Evolutionary conservation across 129 eudicot genomes (phyloP).

Genomic region (Flaveria trinervia): DNA sequence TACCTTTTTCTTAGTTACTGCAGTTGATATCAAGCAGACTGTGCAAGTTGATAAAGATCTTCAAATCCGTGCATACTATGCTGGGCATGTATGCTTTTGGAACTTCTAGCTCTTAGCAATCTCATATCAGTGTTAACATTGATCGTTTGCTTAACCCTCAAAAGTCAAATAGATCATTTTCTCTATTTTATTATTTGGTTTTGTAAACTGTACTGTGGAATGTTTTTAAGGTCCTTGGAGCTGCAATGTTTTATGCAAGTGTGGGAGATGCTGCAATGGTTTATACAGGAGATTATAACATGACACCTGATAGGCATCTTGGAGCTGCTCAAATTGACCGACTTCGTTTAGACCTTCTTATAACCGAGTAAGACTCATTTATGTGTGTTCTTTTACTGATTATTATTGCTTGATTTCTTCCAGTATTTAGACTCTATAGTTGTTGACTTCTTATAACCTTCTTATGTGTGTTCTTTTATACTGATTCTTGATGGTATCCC

Average conservation of each 20-base stretch:
- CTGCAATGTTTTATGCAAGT: constrained; percentile 95
- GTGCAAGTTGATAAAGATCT: constrained; percentile 88
- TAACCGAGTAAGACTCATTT: constrained; percentile 66
- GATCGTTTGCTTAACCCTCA: neutral
- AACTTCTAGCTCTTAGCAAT: constrained; percentile 20
- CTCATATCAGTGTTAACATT: neutral
- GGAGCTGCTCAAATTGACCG: constrained; percentile 96
- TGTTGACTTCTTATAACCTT: neutral
- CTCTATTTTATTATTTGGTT: constrained; percentile 6
- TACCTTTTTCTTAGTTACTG: constrained; percentile 57
- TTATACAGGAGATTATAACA: constrained; percentile 91
- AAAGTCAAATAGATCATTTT: neutral
- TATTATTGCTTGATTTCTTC: neutral
- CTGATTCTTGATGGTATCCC: constrained; percentile 17
- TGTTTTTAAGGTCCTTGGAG: constrained; percentile 79
- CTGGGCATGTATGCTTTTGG: constrained; percentile 80
- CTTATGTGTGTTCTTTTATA: neutral
- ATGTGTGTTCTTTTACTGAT: neutral
- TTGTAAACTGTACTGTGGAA: neutral
- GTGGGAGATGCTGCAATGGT: constrained; percentile 84
- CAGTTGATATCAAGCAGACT: constrained; percentile 87
- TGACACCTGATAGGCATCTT: constrained; percentile 96
- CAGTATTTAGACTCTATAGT: neutral
- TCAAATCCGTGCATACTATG: constrained; percentile 89
- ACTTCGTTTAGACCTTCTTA: constrained; percentile 77